These are phyloP conservation scores for Leccinum aurantiacum DNA, from an alignment of 768 basidiomycete genomes.

Conservation along the genomic window DNA sequence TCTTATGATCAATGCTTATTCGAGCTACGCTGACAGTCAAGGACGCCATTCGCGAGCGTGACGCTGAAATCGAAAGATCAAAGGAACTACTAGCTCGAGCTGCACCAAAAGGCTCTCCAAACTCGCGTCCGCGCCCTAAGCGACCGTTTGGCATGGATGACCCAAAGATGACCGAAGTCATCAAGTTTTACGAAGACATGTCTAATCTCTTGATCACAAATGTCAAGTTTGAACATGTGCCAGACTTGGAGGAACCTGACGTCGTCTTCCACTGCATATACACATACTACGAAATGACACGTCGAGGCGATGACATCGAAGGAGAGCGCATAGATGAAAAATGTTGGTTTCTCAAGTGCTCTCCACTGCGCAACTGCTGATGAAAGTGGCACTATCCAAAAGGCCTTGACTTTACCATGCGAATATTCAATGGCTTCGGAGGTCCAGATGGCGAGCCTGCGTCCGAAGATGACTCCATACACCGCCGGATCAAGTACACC, in stretches of 20 bases:
- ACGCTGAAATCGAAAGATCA: slow-evolving; percentile 60
- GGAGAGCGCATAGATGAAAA: slow-evolving; percentile 38
- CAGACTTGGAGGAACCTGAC: slow-evolving; percentile 38
- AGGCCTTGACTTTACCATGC: slow-evolving; percentile 65
- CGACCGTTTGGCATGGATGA: slow-evolving; percentile 46
- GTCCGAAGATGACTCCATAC: slow-evolving; percentile 33
- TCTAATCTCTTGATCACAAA: slow-evolving; percentile 74
- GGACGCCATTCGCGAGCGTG: slow-evolving; percentile 53
- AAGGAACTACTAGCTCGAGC: slow-evolving; percentile 44
- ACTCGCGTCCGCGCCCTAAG: slow-evolving; percentile 34
- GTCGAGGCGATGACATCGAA: slow-evolving; percentile 30
- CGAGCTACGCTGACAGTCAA: slow-evolving; percentile 39
- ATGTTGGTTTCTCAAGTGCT: slow-evolving; percentile 18
- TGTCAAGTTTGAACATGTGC: slow-evolving; percentile 46
- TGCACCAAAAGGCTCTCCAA: slow-evolving; percentile 40
- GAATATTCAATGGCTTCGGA: slow-evolving; percentile 42
- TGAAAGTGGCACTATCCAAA: slow-evolving; percentile 4
- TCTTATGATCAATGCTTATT: slow-evolving; percentile 1
- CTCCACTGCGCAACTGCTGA: slow-evolving; percentile 1
- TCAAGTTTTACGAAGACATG: slow-evolving; percentile 82
- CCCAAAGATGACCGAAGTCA: slow-evolving; percentile 56
- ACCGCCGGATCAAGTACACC: slow-evolving; percentile 48
- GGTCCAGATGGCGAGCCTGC: slow-evolving; percentile 34
- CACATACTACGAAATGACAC: slow-evolving; percentile 43
- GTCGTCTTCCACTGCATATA: slow-evolving; percentile 71